These are phyloP conservation scores for Acanthamoeba polyphaga DNA, from an alignment of 208 protist species.

Conservation along the genomic window DNA sequence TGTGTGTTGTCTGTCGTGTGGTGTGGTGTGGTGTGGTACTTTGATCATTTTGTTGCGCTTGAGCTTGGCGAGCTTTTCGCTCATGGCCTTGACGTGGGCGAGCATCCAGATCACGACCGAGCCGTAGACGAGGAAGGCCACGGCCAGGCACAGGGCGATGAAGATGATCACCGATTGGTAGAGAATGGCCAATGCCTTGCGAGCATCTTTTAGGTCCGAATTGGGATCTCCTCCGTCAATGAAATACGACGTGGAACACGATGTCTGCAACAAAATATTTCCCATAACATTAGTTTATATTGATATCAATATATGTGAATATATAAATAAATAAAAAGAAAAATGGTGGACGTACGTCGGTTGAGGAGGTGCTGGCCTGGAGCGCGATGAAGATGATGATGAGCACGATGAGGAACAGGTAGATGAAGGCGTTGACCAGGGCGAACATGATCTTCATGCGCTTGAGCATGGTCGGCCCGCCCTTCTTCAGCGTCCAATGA, in stretches of 20 bases:
- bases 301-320: too few species aligned
- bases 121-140: neutral
- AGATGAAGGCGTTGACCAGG: neutral
- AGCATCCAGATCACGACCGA: too few species aligned
- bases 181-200: slow-evolving; percentile 43
- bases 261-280: neutral
- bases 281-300: too few species aligned
- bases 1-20: too few species aligned
- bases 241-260: neutral
- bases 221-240: neutral
- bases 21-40: too few species aligned
- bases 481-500: slow-evolving; percentile 7
- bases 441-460: slow-evolving; percentile 44
- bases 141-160: slow-evolving; percentile 4
- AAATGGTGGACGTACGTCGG: slow-evolving; percentile 43
- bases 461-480: neutral
- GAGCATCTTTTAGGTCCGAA: neutral
- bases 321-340: too few species aligned
- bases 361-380: neutral
- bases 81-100: neutral
- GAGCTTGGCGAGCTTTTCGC: neutral
- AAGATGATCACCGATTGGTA: slow-evolving; percentile 46
- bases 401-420: slow-evolving; percentile 23
- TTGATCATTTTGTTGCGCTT: slow-evolving; percentile 58
- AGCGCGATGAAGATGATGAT: slow-evolving; percentile 47